Percentiles rank a stretch among this genome's conserved stretches.
Evolutionary conservation across 768 basidiomycete genomes (phyloP).

Genomic region (Tylopilus felleus): DNA sequence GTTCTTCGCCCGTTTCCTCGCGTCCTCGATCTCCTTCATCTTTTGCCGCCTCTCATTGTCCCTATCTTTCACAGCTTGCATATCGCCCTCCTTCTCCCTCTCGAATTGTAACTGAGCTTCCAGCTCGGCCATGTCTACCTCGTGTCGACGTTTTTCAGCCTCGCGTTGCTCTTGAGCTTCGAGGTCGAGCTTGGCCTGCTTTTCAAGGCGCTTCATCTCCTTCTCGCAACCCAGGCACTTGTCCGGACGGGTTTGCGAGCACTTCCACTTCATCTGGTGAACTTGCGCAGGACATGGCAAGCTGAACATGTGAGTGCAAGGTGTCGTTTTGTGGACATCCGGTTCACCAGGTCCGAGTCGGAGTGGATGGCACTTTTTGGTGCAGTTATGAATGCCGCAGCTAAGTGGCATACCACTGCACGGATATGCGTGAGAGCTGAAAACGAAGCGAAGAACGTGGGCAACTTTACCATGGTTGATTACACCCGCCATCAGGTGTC

Average conservation of each 20-base stretch:
- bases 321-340: constrained; percentile 29
- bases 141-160: constrained; percentile 42
- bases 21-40: constrained; percentile 11
- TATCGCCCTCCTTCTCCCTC: constrained; percentile 5
- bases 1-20: constrained; percentile 4
- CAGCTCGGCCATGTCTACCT: constrained; percentile 8
- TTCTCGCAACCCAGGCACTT: constrained; percentile 49
- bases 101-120: constrained; percentile 11
- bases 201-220: constrained; percentile 37
- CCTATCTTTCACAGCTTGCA: constrained; percentile 13
- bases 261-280: constrained; percentile 45
- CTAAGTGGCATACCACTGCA: constrained; percentile 46
- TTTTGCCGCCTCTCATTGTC: constrained; percentile 8
- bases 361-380: constrained; percentile 57
- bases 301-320: constrained; percentile 39
- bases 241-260: constrained; percentile 36
- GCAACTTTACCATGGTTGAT: constrained; percentile 49
- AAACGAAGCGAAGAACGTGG: neutral
- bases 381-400: constrained; percentile 53
- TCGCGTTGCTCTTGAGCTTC: constrained; percentile 44
- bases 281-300: constrained; percentile 40
- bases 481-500: constrained; percentile 64
- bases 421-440: neutral
- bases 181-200: constrained; percentile 39
- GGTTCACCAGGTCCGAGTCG: constrained; percentile 46